A percentile compares a stretch with the other conserved stretches of the same genome.
Conservation (phyloP, 306 rosid species). For the Astragalus membranaceus region DNA sequence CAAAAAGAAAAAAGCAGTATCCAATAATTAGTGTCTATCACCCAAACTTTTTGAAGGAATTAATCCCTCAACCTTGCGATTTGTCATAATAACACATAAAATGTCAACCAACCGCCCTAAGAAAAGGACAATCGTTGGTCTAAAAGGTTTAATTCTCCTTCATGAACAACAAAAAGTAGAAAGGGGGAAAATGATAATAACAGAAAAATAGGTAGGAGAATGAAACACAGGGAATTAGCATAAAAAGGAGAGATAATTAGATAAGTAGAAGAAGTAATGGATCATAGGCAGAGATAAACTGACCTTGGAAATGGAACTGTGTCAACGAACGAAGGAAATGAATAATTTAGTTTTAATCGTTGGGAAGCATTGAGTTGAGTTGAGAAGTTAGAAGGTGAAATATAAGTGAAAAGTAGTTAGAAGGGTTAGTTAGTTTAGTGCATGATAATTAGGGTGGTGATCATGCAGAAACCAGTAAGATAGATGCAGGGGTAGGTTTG, state of each 20-base stretch:
- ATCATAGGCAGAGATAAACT: not conserved
- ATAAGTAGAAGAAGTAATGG: not conserved
- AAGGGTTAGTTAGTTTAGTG: not conserved
- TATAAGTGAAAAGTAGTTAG: not conserved
- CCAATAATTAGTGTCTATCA: not conserved
- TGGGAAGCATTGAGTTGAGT: slow-evolving; percentile 12
- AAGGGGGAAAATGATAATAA: not conserved
- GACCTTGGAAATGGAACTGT: slow-evolving; percentile 39
- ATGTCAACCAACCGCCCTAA: not conserved
- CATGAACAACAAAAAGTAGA: not conserved
- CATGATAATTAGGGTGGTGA: not conserved
- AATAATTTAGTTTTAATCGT: not conserved
- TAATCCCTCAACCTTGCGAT: slow-evolving; percentile 9
- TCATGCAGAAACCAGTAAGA: slow-evolving; percentile 12
- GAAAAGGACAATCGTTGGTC: not conserved
- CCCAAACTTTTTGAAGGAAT: not conserved
- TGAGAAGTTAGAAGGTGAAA: not conserved
- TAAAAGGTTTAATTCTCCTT: too few relatives aligned
- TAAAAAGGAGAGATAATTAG: not conserved
- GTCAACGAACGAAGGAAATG: too few relatives aligned
- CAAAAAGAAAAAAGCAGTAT: slow-evolving; percentile 13
- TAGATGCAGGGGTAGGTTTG: slow-evolving; percentile 46
- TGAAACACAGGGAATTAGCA: slow-evolving; percentile 8
- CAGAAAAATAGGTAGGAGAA: not conserved
- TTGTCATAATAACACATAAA: slow-evolving; percentile 7